Percentiles rank a stretch among this genome's conserved stretches.
phyloP scores from a whole-genome alignment of 2,329 filamentous ascomycete genomes.

The Verticillium isaacii region DNA sequence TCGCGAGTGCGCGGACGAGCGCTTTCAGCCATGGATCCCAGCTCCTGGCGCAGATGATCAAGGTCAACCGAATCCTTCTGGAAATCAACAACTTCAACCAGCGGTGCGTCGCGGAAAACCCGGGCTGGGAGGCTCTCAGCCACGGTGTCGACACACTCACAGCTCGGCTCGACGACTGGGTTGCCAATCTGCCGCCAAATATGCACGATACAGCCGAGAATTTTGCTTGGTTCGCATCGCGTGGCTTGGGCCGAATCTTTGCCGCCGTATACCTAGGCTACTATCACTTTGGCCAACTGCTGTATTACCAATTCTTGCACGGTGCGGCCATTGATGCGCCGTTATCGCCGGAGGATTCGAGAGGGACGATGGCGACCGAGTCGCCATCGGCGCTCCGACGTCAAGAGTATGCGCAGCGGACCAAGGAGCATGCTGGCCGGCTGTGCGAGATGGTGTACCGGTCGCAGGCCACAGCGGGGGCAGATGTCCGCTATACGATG shows the following conservation, averaged over 20 bases:
- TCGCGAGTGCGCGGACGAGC: neutral
- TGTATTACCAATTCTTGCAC: conserved; percentile 40
- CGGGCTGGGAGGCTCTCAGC: conserved; percentile 21
- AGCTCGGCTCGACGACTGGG: conserved; percentile 27
- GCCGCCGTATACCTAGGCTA: conserved; percentile 40
- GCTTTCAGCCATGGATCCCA: conserved; percentile 14
- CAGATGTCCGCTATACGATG: conserved; percentile 36
- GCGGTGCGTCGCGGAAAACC: conserved; percentile 19
- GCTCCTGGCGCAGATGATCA: conserved; percentile 23
- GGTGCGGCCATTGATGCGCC: conserved; percentile 11
- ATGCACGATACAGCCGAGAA: conserved; percentile 34
- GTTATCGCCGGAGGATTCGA: neutral
- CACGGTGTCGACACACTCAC: conserved; percentile 23
- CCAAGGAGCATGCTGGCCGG: conserved; percentile 30
- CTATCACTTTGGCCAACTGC: conserved; percentile 39
- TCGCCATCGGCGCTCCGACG: conserved; percentile 7
- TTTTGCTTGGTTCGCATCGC: conserved; percentile 25
- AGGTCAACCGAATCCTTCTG: conserved; percentile 25
- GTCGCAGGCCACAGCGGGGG: conserved; percentile 26
- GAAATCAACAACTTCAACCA: conserved; percentile 34
- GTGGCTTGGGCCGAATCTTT: conserved; percentile 36
- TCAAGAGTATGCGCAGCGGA: conserved; percentile 31
- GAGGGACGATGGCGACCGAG: neutral
- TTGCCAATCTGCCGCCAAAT: conserved; percentile 23
- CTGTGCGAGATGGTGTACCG: conserved; percentile 36